Evolutionary conservation across 1,284 basidiomycete species (phyloP).

Genomic region (Naganishia sp.): DNA sequence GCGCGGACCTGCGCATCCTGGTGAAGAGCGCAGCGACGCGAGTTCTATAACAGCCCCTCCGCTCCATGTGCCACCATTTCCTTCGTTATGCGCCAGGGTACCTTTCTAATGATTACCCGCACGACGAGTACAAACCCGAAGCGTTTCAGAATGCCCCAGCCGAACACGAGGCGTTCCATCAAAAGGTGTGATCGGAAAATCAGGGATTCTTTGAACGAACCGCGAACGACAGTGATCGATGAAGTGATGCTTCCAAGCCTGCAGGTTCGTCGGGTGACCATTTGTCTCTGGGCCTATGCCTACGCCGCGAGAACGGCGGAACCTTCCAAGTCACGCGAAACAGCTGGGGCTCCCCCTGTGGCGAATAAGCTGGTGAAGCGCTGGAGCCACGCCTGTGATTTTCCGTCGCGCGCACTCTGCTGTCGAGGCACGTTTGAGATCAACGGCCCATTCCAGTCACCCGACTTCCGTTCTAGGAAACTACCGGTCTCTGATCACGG

Average conservation of each 20-base stretch:
- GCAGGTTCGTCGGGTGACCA: no score
- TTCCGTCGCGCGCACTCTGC: not conserved
- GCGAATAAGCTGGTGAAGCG: not conserved
- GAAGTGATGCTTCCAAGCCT: no score
- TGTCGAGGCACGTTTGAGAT: conserved; percentile 7
- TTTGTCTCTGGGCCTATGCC: no score
- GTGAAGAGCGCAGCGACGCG: no score
- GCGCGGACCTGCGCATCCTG: no score
- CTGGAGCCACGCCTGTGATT: not conserved
- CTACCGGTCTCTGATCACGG: conserved; percentile 24
- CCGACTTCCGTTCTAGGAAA: conserved; percentile 26
- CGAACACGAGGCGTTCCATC: conserved; percentile 1
- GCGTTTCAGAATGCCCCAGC: conserved; percentile 11
- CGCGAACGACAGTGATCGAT: no score
- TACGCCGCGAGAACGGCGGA: no score
- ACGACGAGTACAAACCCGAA: conserved; percentile 1
- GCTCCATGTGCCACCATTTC: not conserved
- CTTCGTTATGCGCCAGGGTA: not conserved
- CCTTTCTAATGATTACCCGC: conserved; percentile 5
- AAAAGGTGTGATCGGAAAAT: conserved; percentile 5
- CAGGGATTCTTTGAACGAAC: not conserved
- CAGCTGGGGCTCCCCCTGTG: no score
- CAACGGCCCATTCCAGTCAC: conserved; percentile 10
- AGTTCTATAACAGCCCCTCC: not conserved
- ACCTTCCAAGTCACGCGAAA: no score